Evolutionary conservation across 2,329 filamentous ascomycete genomes (phyloP).

Genomic region (Alternaria tenuissima): DNA sequence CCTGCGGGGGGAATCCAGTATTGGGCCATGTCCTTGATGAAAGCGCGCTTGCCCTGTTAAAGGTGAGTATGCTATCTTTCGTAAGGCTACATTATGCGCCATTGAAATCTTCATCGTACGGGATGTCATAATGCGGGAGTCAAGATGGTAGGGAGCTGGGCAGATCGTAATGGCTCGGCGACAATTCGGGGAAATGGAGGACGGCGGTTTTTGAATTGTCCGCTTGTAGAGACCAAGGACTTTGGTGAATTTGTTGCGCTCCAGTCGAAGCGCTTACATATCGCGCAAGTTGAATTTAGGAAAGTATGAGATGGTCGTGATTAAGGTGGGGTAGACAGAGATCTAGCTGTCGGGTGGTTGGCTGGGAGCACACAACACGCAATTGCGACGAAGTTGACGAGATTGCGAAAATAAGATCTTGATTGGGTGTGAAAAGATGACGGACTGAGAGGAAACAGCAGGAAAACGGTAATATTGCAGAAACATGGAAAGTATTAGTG

Average conservation of each 20-base stretch:
- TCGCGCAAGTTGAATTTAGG: background rate
- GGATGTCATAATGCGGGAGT: background rate
- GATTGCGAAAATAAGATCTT: conserved; percentile 6
- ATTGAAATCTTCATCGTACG: background rate
- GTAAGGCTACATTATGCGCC: background rate
- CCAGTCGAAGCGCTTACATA: background rate
- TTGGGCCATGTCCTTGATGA: conserved; percentile 98
- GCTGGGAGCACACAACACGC: conserved; percentile 20
- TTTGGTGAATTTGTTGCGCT: background rate
- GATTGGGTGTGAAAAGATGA: background rate
- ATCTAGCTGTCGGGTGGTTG: background rate
- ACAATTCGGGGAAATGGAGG: background rate
- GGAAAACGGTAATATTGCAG: background rate
- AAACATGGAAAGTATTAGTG: conserved; percentile 16
- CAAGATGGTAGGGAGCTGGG: background rate
- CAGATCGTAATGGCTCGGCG: background rate
- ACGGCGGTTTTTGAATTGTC: background rate
- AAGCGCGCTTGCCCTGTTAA: conserved; percentile 81
- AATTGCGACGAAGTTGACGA: conserved; percentile 22
- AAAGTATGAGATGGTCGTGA: background rate
- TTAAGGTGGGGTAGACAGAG: background rate
- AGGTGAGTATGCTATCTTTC: conserved; percentile 29
- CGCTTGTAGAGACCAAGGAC: background rate
- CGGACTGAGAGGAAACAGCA: background rate
- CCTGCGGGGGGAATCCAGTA: conserved; percentile 83